Percentiles rank a stretch among this genome's conserved stretches.
phyloP scores from a whole-genome alignment of 148 eudicot genomes.

The Vaccinium macrocarpon region DNA sequence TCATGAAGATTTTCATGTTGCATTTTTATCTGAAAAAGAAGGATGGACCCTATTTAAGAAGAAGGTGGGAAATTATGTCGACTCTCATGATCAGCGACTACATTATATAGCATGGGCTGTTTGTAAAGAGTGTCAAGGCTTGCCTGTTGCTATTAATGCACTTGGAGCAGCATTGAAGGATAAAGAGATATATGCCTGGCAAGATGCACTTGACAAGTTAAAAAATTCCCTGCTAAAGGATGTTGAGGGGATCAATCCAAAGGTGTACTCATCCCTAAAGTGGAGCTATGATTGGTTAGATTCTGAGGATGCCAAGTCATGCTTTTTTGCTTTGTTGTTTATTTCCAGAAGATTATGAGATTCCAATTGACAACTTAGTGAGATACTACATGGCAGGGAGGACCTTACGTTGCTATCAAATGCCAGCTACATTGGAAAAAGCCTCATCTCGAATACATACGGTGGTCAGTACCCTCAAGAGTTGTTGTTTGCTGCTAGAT shows the following conservation, averaged over 20 bases:
- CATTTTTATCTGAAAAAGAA: neutral
- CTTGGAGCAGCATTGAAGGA: neutral
- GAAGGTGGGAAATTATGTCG: neutral
- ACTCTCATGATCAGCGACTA: neutral
- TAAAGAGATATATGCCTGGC: neutral
- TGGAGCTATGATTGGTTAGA: slow-evolving; percentile 13
- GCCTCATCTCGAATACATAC: neutral
- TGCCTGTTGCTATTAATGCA: slow-evolving; percentile 16
- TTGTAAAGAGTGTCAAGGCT: slow-evolving; percentile 19
- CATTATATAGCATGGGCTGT: neutral
- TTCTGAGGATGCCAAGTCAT: neutral
- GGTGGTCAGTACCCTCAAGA: neutral
- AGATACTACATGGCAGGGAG: neutral
- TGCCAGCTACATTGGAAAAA: neutral
- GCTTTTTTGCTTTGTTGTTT: slow-evolving; percentile 18
- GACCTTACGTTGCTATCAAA: neutral
- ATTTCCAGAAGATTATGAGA: slow-evolving; percentile 11
- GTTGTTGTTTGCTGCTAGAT: neutral
- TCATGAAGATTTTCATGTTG: neutral
- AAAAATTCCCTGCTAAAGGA: neutral
- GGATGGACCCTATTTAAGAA: neutral
- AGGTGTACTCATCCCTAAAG: slow-evolving; percentile 5
- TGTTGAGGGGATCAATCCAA: neutral
- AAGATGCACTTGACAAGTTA: neutral
- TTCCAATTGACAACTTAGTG: neutral